Evolutionary conservation across 225 moss, liverwort and hornwort genomes (phyloP), one percentile per base, ranked within the genome.

Genomic region (Neckera pumila): DNA sequence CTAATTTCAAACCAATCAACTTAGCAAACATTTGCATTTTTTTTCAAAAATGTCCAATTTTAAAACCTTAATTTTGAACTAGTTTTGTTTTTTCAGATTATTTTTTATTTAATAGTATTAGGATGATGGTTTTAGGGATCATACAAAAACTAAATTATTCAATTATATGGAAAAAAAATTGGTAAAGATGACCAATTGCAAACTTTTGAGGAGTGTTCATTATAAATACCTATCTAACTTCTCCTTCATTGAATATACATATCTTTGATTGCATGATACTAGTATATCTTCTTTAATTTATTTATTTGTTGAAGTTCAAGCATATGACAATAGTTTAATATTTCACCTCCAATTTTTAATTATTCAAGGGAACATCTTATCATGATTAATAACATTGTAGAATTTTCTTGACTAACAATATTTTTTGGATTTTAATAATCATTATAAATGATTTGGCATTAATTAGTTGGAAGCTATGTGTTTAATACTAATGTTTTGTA

Each of bases 11-110:
- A 83, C 8, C 19, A 12, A 4, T 64, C 25, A 63, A 82, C 6
- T 49, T 62, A 81, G 11, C 2, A 81, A 81, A 45, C 4, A 17
- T 81, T 10, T 43, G 3, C 16, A 64, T 3, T 6, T 36, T 28
- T 38, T 66, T 53, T 56, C 12, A 4, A 2, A 66, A 51, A 53
- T 78, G 28, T n/a, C 5, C 12, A 5, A 53, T 51, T 51, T 36
- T 18, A 11, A 26, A 83, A 53, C 5, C 53, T 82, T 25, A 26
- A 53, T 76, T 51, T 51, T 76, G 22, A 14, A 23, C 0, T 0
- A 20, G 0, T 74, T 7, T 45, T 43, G 0, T 72, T 27, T 43
- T 43, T 9, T 16, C 10, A 26, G 1, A 45, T 17, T 1, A 26
- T 28, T 28, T 28, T 72, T 45, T 45, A 31, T 0, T 6, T 47